Base-by-base conservation (phyloP, 139 green algal species). In the Spirogloea muscicola region DNA sequence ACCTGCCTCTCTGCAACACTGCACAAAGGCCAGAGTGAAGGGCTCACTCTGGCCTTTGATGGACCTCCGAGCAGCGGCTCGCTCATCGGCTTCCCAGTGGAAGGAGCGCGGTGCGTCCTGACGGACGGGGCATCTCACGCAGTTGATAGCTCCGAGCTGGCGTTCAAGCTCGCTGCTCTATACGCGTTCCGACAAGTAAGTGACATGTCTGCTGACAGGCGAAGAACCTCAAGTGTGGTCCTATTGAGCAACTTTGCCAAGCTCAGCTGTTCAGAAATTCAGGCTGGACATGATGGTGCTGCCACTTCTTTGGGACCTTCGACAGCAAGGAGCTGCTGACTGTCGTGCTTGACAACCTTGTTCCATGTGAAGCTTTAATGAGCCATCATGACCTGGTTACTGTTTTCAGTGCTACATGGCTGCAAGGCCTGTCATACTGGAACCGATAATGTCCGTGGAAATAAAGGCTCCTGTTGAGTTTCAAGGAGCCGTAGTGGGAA, bases 391-490 rank as follows among this genome's bases (percentile, higher is more conserved):
- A n/a, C n/a, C n/a, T n/a, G 44, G n/a, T n/a, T n/a, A n/a, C n/a
- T n/a, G n/a, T n/a, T n/a, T n/a, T n/a, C 69, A 80, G 49, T 80
- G 81, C 0, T 96, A 93, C 77, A 51, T 80, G 6, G 60, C 78
- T 0, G 89, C 90, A 7, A 38, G 3, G 36, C 89, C 92, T 4
- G 74, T 85, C 18, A 86, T 99, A 5, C 80, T 99, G 66, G 95
- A 99, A 85, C 95, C 95, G 39, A 77, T 98, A 31, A 99, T 99
- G 95, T 83, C 84, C 39, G 94, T 98, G 40, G 92, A 98, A 80
- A 79, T 95, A 27, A 52, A 80, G 9, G 79, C 71, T 36, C 94
- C 94, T 1, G 72, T 69, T 6, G 94, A 99, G 79, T 97, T 94
- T 80, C 94, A 99, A 81, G 85, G 84, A 57, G 83, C 85, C 27